phyloP scores from a whole-genome alignment of 2,329 filamentous ascomycete species.

The Myriosclerotinia curreyana region DNA sequence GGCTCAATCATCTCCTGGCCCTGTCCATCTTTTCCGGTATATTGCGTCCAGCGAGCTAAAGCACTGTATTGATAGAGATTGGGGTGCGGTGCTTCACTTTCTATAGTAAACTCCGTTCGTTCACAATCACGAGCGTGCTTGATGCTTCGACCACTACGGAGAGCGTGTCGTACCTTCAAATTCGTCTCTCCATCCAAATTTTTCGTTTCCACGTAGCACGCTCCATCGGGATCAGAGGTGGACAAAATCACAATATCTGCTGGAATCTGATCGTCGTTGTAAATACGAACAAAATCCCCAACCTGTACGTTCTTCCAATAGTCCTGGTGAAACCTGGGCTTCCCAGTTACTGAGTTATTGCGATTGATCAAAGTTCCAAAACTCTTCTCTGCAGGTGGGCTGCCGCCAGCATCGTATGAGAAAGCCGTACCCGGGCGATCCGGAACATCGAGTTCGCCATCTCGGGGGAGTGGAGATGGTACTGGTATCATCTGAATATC shows the following conservation, averaged over 20 bases:
- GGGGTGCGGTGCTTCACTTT: conserved; percentile 86
- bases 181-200: conserved; percentile 98
- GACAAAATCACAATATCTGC: conserved; percentile 90
- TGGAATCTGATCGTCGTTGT: conserved; percentile 93
- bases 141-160: conserved; percentile 78
- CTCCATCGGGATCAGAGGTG: conserved; percentile 89
- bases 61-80: conserved; percentile 96
- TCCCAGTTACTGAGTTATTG: conserved; percentile 60
- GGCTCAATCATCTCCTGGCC: conserved; percentile 83
- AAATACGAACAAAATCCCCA: conserved; percentile 93
- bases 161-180: conserved; percentile 86
- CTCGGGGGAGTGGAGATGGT: conserved; percentile 67
- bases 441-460: conserved; percentile 33
- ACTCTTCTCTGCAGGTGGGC: conserved; percentile 43
- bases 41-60: conserved; percentile 82
- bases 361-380: conserved; percentile 73
- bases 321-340: conserved; percentile 85
- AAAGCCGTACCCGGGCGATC: conserved; percentile 40
- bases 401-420: conserved; percentile 43
- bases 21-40: conserved; percentile 58
- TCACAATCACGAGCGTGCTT: conserved; percentile 93
- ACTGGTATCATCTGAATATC: conserved; percentile 97
- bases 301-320: conserved; percentile 95
- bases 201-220: conserved; percentile 97
- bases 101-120: conserved; percentile 77